Evolutionary conservation across 1,284 basidiomycete genomes (phyloP).

Genomic region (Trichosporon coremiiforme): DNA sequence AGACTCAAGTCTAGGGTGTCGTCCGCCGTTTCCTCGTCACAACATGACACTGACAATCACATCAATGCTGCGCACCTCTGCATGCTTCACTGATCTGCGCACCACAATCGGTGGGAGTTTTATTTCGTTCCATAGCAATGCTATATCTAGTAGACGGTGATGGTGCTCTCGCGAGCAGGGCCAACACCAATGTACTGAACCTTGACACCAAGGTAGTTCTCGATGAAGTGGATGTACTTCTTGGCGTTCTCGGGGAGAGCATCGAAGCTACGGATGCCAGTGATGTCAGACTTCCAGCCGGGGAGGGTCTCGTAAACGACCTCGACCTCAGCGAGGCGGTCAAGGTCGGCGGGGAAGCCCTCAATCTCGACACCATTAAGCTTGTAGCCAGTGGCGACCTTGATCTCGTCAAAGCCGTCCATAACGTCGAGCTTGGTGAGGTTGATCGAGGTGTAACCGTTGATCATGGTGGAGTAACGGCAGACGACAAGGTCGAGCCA

Average conservation of each 20-base stretch:
- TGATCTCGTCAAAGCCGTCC: conserved; percentile 83
- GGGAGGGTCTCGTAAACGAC: conserved; percentile 89
- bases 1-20: neutral
- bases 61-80: neutral
- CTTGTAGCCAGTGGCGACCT: conserved; percentile 80
- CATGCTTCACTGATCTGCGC: neutral
- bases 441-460: conserved; percentile 92
- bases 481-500: conserved; percentile 97
- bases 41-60: neutral
- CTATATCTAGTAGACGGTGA: conserved; percentile 35
- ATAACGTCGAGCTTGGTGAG: conserved; percentile 95
- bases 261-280: conserved; percentile 67
- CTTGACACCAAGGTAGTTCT: conserved; percentile 74
- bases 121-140: conserved; percentile 12
- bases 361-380: conserved; percentile 74
- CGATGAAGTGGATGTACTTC: conserved; percentile 86
- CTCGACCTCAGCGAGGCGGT: conserved; percentile 74
- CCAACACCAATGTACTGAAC: conserved; percentile 63
- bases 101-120: neutral
- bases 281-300: conserved; percentile 88
- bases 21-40: too few species aligned
- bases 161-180: conserved; percentile 53
- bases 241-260: conserved; percentile 80
- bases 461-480: conserved; percentile 89
- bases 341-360: conserved; percentile 92